Base-by-base conservation (phyloP, 2,329 filamentous ascomycete species). In the Apiospora marii region DNA sequence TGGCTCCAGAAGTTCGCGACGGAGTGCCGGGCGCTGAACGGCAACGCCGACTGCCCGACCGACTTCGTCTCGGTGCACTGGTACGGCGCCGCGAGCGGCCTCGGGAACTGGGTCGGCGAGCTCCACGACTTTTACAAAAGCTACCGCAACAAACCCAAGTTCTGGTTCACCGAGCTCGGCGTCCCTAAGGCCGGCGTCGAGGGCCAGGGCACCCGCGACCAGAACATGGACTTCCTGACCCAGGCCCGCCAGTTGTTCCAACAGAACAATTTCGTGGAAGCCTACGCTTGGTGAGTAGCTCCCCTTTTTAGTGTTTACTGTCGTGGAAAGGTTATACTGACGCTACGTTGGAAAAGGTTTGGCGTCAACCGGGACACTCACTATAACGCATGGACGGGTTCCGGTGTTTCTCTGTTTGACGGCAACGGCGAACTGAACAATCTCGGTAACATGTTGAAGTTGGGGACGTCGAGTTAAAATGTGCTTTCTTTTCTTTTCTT, bases 61-160 rank as follows among this genome's bases (percentile, higher is more conserved):
- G 83, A 85, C 68, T 85, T 85, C 48, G 79, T 85, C 22, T 80
- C 82, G 4, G 80, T 83, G 19, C 83, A 85, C 67, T 85, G 80
- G 80, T 85, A 85, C 70, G 83, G 83, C 1, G 78, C 81, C 24
- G 19, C 34, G 34, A 19, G 7, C 81, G 83, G 83, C 6, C 76
- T 85, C 0, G 74, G 84, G 82, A 82, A 74, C 85, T 84, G 83
- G 82, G 74, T 84, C 0, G 76, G 75, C 1, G 79, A 80, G 12
- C 75, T 85, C 37, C 74, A 74, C 0, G 78, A 79, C 0, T 84
- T 82, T 58, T 85, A 85, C 75, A 14, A 27, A 4, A 22, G 30
- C 61, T 73, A 75, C 10, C 68, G 70, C 2, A 70, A 74, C 19
- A 4, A 5, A 19, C 64, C 81, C 7, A 74, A 70, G 48, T 80